A percentile compares a stretch with the other conserved stretches of the same genome.
Evolutionary conservation across 139 green algal genomes (phyloP).

Genomic region (Prasinococcaceae sp.): DNA sequence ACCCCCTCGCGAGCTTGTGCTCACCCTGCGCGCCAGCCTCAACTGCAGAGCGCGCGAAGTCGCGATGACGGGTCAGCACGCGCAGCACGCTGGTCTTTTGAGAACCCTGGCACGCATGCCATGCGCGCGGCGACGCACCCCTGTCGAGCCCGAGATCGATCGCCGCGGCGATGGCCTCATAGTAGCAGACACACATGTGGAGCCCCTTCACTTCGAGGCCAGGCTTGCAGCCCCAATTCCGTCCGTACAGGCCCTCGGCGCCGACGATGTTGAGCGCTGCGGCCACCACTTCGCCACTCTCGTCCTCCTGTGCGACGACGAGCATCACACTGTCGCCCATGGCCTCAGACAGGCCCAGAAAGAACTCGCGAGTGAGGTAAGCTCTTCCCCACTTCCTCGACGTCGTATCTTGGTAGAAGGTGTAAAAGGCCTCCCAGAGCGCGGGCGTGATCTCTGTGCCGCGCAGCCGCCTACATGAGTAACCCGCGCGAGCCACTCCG

Average conservation of each 20-base stretch:
- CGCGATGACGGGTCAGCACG: too few relatives aligned
- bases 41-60: too few relatives aligned
- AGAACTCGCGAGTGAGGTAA: slow-evolving; percentile 83
- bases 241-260: slow-evolving; percentile 60
- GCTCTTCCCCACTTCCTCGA: slow-evolving; percentile 49
- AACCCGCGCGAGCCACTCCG: neutral
- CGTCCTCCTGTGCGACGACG: slow-evolving; percentile 49
- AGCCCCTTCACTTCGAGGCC: slow-evolving; percentile 42
- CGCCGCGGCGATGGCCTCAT: slow-evolving; percentile 51
- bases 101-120: too few relatives aligned
- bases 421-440: slow-evolving; percentile 72
- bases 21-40: slow-evolving; percentile 85
- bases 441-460: slow-evolving; percentile 41
- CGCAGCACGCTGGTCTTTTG: too few relatives aligned
- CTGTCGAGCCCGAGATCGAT: slow-evolving; percentile 45
- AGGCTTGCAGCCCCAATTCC: slow-evolving; percentile 69
- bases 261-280: slow-evolving; percentile 79
- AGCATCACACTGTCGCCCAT: slow-evolving; percentile 59
- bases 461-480: slow-evolving; percentile 25
- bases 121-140: too few relatives aligned
- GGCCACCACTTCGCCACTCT: slow-evolving; percentile 37
- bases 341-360: slow-evolving; percentile 44
- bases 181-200: slow-evolving; percentile 92
- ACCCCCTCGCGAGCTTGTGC: slow-evolving; percentile 84
- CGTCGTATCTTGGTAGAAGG: slow-evolving; percentile 55